Conservation (phyloP, 2,329 filamentous ascomycete genomes). For the Aspergillus brasiliensis region DNA sequence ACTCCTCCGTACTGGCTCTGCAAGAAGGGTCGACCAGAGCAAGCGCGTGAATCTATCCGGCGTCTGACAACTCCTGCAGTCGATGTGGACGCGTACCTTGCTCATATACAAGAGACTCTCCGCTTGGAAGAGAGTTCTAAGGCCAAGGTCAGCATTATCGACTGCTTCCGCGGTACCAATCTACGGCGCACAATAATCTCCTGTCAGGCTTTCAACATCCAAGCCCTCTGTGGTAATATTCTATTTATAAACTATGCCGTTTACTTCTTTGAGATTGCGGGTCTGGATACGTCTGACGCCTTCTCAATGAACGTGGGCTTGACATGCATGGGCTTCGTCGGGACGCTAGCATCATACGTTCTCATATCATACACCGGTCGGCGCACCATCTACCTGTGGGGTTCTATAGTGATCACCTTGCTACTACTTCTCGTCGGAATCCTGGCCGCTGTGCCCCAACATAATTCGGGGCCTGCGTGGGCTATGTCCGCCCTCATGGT, state of each 20-base stretch:
- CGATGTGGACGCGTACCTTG: slow-evolving; percentile 4
- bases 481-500: slow-evolving; percentile 41
- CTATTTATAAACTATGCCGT: slow-evolving; percentile 12
- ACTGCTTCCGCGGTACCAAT: slow-evolving; percentile 10
- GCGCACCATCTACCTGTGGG: slow-evolving; percentile 26
- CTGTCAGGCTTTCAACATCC: slow-evolving; percentile 12
- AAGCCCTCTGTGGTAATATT: slow-evolving; percentile 13
- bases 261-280: slow-evolving; percentile 15
- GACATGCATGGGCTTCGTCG: slow-evolving; percentile 11
- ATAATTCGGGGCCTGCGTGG: slow-evolving; percentile 34
- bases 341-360: slow-evolving; percentile 12
- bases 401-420: slow-evolving; percentile 32
- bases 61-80: slow-evolving; percentile 42
- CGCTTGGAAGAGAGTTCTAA: slow-evolving; percentile 7
- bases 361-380: slow-evolving; percentile 11
- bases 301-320: slow-evolving; percentile 16
- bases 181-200: slow-evolving; percentile 13
- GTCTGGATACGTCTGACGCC: slow-evolving; percentile 9
- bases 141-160: not conserved
- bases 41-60: slow-evolving; percentile 43
- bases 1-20: slow-evolving; percentile 54
- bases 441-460: slow-evolving; percentile 39
- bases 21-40: slow-evolving; percentile 42
- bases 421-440: slow-evolving; percentile 42
- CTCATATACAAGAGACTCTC: slow-evolving; percentile 9